Evolutionary conservation across 2,329 filamentous ascomycete genomes (phyloP).

Genomic region (Colletotrichum magnum): DNA sequence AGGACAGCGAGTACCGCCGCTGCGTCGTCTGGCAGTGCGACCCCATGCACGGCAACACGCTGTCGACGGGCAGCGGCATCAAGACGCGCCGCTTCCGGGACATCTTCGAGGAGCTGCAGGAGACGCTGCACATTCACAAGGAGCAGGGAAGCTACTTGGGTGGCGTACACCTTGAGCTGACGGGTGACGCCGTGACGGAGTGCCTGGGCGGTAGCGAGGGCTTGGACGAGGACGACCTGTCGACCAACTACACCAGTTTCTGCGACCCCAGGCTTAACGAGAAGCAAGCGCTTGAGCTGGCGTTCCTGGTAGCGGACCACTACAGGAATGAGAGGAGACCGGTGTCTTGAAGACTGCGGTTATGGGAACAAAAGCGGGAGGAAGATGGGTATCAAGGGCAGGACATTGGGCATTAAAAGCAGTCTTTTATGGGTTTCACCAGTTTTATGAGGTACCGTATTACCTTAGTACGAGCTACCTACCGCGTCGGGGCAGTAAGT

Average conservation of each 20-base stretch:
- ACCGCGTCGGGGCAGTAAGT: not conserved
- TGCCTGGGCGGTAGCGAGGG: conserved; percentile 92
- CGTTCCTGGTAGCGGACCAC: conserved; percentile 92
- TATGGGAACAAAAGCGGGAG: not conserved
- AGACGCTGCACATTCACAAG: conserved; percentile 88
- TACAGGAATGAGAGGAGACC: conserved; percentile 62
- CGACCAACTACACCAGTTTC: conserved; percentile 93
- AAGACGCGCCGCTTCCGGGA: conserved; percentile 94
- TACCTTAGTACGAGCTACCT: too few relatives aligned
- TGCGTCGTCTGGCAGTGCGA: conserved; percentile 97
- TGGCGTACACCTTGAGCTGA: conserved; percentile 94
- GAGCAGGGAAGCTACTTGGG: conserved; percentile 88
- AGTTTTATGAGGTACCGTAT: not conserved
- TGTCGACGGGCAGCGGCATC: conserved; percentile 79
- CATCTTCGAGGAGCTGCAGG: conserved; percentile 88
- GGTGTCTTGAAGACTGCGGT: not conserved
- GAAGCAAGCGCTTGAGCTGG: conserved; percentile 96
- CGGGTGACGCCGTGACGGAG: conserved; percentile 95
- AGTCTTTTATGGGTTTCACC: not conserved
- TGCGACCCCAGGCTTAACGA: conserved; percentile 97
- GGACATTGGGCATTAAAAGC: conserved; percentile 21
- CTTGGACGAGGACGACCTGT: conserved; percentile 88
- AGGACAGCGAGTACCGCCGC: conserved; percentile 77
- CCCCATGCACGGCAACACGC: conserved; percentile 93
- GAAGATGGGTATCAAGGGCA: conserved; percentile 5